These are phyloP conservation scores for Albizia julibrissin DNA, from an alignment of 306 rosid genomes.

Conservation along the genomic window DNA sequence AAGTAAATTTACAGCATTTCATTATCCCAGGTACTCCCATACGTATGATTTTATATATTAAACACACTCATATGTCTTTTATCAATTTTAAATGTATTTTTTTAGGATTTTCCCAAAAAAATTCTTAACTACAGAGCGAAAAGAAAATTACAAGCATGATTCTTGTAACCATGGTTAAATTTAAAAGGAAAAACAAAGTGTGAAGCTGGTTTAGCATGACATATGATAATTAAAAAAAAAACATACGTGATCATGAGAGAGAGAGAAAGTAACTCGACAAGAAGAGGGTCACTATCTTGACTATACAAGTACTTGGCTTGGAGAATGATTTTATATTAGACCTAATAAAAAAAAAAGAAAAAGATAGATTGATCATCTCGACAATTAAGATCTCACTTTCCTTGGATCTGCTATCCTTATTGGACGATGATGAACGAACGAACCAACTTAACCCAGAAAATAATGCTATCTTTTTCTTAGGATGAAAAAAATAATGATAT, in stretches of 20 bases:
- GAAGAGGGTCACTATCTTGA: conserved; percentile 14
- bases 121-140: not conserved
- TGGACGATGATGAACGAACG: not conserved
- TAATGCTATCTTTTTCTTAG: not conserved
- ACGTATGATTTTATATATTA: no score
- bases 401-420: not conserved
- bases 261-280: not conserved
- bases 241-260: not conserved
- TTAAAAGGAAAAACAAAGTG: not conserved
- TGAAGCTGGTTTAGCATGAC: not conserved
- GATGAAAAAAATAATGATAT: not conserved
- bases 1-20: no score
- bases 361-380: not conserved
- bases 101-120: no score
- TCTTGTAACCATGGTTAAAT: not conserved
- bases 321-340: not conserved
- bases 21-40: no score
- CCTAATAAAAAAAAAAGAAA: not conserved
- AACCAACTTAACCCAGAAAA: not conserved
- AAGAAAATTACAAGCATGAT: not conserved
- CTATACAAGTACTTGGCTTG: not conserved
- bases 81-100: no score
- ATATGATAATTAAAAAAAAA: not conserved
- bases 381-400: conserved; percentile 8
- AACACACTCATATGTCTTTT: no score